Conservation (phyloP, 169 alveolate species). For the Babesia divergens region DNA sequence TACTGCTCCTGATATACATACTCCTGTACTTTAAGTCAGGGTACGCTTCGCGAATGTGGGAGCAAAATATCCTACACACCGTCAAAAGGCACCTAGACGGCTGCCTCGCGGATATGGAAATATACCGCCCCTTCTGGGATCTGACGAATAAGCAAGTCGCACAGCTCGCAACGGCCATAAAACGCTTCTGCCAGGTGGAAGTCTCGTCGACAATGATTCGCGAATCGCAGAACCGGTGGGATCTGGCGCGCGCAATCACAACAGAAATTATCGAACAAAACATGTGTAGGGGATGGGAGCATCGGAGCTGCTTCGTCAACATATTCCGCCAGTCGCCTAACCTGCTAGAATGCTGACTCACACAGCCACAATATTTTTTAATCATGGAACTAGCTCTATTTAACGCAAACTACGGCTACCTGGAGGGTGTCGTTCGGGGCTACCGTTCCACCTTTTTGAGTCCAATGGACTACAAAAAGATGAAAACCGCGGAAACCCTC, state of each 20-base stretch:
- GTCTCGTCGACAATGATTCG: constrained; percentile 38
- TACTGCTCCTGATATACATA: constrained; percentile 31
- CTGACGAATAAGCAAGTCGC: constrained; percentile 41
- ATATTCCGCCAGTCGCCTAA: constrained; percentile 66
- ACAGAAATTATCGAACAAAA: constrained; percentile 19
- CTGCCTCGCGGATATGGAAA: constrained; percentile 45
- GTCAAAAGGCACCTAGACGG: constrained; percentile 34
- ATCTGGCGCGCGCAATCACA: constrained; percentile 42
- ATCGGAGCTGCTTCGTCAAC: constrained; percentile 54
- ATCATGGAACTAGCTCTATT: constrained; percentile 90
- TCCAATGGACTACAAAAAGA: constrained; percentile 88
- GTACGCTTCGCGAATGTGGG: constrained; percentile 60
- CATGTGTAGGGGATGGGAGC: constrained; percentile 24
- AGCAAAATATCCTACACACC: constrained; percentile 17
- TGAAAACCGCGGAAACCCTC: constrained; percentile 84
- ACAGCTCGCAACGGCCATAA: constrained; percentile 18
- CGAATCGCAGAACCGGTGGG: constrained; percentile 39
- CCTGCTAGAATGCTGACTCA: constrained; percentile 15
- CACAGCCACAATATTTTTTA: constrained; percentile 13
- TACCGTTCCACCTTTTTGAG: constrained; percentile 92
- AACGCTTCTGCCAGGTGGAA: constrained; percentile 45
- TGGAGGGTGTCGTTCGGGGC: constrained; percentile 96
- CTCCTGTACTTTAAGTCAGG: constrained; percentile 55
- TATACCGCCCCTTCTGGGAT: constrained; percentile 63
- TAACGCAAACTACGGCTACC: constrained; percentile 94